Conservation (phyloP, 2,329 filamentous ascomycete genomes). For the Fusarium sacchari region DNA sequence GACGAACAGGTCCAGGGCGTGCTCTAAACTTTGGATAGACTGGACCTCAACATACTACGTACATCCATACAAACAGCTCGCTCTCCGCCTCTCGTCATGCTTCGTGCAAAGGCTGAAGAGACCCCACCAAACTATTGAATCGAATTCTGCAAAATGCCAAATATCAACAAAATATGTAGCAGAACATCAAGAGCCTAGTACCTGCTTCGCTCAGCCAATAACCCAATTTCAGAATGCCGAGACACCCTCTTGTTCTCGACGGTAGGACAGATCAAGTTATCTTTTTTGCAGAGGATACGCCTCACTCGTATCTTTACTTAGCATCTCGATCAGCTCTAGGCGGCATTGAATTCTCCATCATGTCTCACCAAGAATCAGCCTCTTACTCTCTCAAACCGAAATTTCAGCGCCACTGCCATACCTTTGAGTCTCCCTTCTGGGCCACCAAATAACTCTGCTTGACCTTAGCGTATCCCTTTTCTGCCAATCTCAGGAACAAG, state of each 20-base stretch:
- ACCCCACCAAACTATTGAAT: constrained; percentile 30
- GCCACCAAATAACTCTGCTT: constrained; percentile 1
- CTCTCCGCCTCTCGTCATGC: constrained; percentile 7
- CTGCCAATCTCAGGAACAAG: constrained; percentile 12
- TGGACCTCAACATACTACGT: constrained; percentile 5
- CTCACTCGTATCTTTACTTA: constrained; percentile 28
- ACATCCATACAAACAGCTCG: background rate
- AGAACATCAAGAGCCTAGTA: constrained; percentile 25
- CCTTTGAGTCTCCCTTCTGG: constrained; percentile 29
- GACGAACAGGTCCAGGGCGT: constrained; percentile 9
- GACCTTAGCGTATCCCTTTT: constrained; percentile 23
- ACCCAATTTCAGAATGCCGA: constrained; percentile 22
- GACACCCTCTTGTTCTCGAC: constrained; percentile 28
- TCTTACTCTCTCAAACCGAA: constrained; percentile 30
- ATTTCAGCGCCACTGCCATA: constrained; percentile 30
- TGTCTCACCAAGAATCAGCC: constrained; percentile 32
- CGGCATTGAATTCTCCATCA: constrained; percentile 16
- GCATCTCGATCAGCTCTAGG: constrained; percentile 1
- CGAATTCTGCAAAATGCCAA: constrained; percentile 2
- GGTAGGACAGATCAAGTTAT: constrained; percentile 7
- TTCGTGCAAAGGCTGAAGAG: constrained; percentile 1
- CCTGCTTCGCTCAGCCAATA: constrained; percentile 19
- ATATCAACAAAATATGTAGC: background rate
- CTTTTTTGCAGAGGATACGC: background rate
- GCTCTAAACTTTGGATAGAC: constrained; percentile 1